A percentile compares a stretch with the other conserved stretches of the same genome.
Evolutionary conservation across 2,329 filamentous ascomycete genomes (phyloP).

Genomic region (Dactylellina leptospora): DNA sequence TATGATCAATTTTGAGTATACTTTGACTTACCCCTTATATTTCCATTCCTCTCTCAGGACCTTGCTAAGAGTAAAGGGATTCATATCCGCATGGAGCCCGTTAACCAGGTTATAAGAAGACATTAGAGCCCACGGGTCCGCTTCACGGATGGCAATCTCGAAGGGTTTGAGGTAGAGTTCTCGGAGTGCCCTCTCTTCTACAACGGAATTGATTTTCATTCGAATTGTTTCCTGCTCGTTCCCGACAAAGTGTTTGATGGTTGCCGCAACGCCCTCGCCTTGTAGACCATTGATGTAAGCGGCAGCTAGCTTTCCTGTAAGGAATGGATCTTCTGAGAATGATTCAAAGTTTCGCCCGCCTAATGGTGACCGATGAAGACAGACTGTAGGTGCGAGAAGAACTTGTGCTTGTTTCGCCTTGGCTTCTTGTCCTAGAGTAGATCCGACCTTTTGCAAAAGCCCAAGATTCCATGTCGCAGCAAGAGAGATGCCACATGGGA

Average conservation of each 20-base stretch:
- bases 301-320: slow-evolving; percentile 75
- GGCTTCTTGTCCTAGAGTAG: slow-evolving; percentile 66
- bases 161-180: slow-evolving; percentile 78
- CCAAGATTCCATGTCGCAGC: slow-evolving; percentile 69
- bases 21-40: slow-evolving; percentile 60
- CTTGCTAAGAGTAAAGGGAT: slow-evolving; percentile 53
- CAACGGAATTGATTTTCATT: slow-evolving; percentile 70
- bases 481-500: slow-evolving; percentile 69
- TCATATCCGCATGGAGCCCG: slow-evolving; percentile 64
- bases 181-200: slow-evolving; percentile 72
- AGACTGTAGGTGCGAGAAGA: slow-evolving; percentile 71
- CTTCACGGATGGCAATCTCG: slow-evolving; percentile 75
- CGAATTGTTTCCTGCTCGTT: slow-evolving; percentile 77
- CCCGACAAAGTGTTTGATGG: slow-evolving; percentile 78
- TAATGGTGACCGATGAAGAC: slow-evolving; percentile 80
- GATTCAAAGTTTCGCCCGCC: slow-evolving; percentile 87
- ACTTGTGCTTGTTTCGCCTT: slow-evolving; percentile 68
- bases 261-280: slow-evolving; percentile 72
- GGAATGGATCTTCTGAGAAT: slow-evolving; percentile 75
- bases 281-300: slow-evolving; percentile 71
- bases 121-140: slow-evolving; percentile 76
- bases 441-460: slow-evolving; percentile 65
- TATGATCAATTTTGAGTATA: too few species aligned
- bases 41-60: slow-evolving; percentile 59
- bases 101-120: slow-evolving; percentile 74